A percentile compares a stretch with the other conserved stretches of the same genome.
phyloP scores from a whole-genome alignment of 202 grass and related monocot genomes.

The Carex arenaria region DNA sequence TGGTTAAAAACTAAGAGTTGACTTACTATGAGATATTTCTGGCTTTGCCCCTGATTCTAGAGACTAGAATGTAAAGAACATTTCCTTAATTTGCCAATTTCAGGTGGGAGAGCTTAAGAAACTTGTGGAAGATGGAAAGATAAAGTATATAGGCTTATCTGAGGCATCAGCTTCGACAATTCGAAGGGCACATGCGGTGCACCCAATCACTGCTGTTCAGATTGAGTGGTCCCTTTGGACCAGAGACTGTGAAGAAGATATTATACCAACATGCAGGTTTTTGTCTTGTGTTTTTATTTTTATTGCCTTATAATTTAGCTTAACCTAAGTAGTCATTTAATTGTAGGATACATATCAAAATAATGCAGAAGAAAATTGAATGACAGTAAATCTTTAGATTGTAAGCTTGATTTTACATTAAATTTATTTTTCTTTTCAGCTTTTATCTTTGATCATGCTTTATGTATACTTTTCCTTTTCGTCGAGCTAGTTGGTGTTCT shows the following conservation, averaged over 20 bases:
- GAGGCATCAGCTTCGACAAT: conserved; percentile 74
- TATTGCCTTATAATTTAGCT: not conserved
- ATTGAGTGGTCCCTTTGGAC: conserved; percentile 76
- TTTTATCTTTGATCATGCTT: not conserved
- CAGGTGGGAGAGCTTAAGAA: conserved; percentile 78
- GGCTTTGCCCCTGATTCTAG: not conserved
- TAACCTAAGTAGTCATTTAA: not conserved
- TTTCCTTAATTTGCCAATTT: conserved; percentile 4
- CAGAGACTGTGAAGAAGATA: conserved; percentile 61
- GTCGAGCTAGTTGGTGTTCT: not conserved
- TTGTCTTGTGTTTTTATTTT: not conserved
- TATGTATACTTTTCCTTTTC: not conserved
- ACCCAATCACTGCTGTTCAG: conserved; percentile 69
- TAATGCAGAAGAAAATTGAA: not conserved
- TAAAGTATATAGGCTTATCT: conserved; percentile 78
- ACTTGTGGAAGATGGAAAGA: conserved; percentile 68
- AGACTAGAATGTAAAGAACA: not conserved
- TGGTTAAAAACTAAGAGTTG: not conserved
- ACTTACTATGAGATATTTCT: not conserved
- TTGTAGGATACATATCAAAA: not conserved
- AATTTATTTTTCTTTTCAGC: not conserved
- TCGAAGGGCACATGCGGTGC: conserved; percentile 62
- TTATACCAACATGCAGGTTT: conserved; percentile 81
- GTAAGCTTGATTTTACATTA: not conserved
- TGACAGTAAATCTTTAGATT: not conserved